A percentile compares a stretch with the other conserved stretches of the same genome.
Evolutionary conservation across 78 protist genomes (phyloP).

Genomic region (Protostelium mycophagum): DNA sequence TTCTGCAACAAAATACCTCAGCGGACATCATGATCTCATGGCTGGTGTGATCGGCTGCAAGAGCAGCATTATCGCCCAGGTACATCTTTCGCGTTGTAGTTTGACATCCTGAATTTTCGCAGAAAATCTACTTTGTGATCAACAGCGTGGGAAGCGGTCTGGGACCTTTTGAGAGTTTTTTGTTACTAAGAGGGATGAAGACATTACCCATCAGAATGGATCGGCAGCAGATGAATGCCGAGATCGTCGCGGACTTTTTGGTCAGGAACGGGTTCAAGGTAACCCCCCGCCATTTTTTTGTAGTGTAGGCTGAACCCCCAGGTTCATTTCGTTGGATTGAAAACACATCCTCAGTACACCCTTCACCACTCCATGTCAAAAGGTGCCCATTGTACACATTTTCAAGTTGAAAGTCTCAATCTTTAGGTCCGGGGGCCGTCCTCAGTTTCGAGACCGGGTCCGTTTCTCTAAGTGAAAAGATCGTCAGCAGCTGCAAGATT

Average conservation of each 20-base stretch:
- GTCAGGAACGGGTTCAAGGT: not conserved
- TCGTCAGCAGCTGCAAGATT: conserved; percentile 20
- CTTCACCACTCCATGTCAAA: conserved; percentile 1
- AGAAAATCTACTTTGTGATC: conserved; percentile 51
- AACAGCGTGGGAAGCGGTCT: conserved; percentile 75
- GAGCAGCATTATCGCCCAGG: conserved; percentile 31
- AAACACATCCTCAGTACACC: conserved; percentile 75
- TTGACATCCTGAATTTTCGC: not conserved
- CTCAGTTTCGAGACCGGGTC: conserved; percentile 32
- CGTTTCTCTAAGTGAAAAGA: not conserved
- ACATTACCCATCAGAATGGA: conserved; percentile 83
- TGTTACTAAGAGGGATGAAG: conserved; percentile 78
- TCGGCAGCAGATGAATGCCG: conserved; percentile 66
- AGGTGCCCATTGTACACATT: not conserved
- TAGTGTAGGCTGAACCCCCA: conserved; percentile 20
- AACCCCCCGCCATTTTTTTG: not conserved
- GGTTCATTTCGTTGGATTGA: conserved; percentile 84
- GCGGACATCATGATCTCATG: conserved; percentile 88
- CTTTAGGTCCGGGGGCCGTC: conserved; percentile 31
- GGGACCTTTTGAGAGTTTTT: conserved; percentile 85
- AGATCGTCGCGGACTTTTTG: conserved; percentile 54
- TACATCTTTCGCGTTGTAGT: not conserved
- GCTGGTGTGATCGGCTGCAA: conserved; percentile 72
- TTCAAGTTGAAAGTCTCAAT: no score
- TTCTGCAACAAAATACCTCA: conserved; percentile 89